Base-by-base conservation (phyloP, 768 basidiomycete genomes). In the Phaeotremella skinneri region DNA sequence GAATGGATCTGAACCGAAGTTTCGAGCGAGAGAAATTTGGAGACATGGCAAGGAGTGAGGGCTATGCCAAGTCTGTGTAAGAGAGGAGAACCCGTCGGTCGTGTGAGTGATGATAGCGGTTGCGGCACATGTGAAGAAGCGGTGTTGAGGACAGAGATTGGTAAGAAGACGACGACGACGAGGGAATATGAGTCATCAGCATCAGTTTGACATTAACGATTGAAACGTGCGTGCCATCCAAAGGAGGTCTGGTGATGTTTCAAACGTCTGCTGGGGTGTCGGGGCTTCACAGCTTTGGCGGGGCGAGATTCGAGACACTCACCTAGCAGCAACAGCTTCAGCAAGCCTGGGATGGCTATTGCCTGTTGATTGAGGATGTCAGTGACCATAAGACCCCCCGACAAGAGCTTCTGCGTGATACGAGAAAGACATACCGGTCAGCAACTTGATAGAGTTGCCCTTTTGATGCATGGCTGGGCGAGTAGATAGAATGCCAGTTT, bases 281-380 rank as follows among this genome's bases (percentile, higher is more conserved):
- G 60, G 72, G 66, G 59, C 71, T 77, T 76, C 69, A 67, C 59
- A 65, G 11, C 14, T 49, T 69, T 54, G 59, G 50, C 53, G 52
- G 58, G 60, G 56, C 49, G 50, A 56, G 59, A 26, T 42, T 58
- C 55, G 27, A 57, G n/a, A n/a, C 47, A 67, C 79, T 74, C 82
- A 93, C 92, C 92, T 86, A 80, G 87, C 83, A 64, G 91, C 89
- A 75, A 98, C 90, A 69, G 90, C 87, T 78, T 93, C 87, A 32
- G 93, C 93, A 66, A 98, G 83, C 79, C 91, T 89, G 54, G 92
- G 91, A 79, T 98, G 94, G 79, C 90, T 91, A 32, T 91, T 93
- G 62, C 92, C 92, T 94, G 43, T 7, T 14, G 43, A 9, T 14
- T 13, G 23, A 21, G 13, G 7, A 45, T 11, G 43, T 45, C 6